These are phyloP conservation scores for Dothistroma septosporum DNA, from an alignment of 2,329 filamentous ascomycete genomes.

Conservation along the genomic window DNA sequence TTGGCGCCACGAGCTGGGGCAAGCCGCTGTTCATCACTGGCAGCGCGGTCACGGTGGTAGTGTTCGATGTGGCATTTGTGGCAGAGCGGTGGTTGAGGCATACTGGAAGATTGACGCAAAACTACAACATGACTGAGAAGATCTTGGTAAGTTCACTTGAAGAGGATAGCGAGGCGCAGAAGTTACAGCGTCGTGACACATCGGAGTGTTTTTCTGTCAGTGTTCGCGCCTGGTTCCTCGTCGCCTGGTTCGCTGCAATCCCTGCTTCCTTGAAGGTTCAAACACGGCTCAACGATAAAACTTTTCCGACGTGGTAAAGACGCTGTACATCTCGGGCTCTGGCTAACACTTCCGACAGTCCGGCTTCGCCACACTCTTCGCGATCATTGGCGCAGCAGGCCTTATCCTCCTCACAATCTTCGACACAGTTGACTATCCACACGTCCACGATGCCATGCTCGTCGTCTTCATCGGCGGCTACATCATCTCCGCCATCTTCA, in stretches of 20 bases:
- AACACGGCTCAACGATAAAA: too few species aligned
- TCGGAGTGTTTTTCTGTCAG: too few species aligned
- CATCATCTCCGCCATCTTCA: constrained; percentile 77
- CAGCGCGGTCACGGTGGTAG: constrained; percentile 66
- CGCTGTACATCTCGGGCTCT: not conserved
- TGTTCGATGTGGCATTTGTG: constrained; percentile 75
- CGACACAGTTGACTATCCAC: constrained; percentile 67
- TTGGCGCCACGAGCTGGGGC: constrained; percentile 54
- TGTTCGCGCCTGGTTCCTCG: too few species aligned
- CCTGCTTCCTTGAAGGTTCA: too few species aligned
- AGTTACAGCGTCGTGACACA: too few species aligned
- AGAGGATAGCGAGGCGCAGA: not conserved
- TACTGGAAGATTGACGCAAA: constrained; percentile 70
- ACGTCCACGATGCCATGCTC: constrained; percentile 71
- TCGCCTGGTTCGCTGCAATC: too few species aligned
- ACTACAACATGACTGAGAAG: constrained; percentile 62
- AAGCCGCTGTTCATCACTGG: constrained; percentile 77
- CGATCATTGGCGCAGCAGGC: constrained; percentile 71
- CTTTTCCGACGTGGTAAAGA: not conserved
- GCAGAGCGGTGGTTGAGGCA: constrained; percentile 84
- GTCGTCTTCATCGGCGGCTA: constrained; percentile 82
- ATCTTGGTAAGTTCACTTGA: constrained; percentile 45
- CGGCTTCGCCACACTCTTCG: constrained; percentile 60
- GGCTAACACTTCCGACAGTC: constrained; percentile 1
- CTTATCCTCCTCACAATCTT: constrained; percentile 81